These are phyloP conservation scores for Suillus tomentosus DNA, from an alignment of 768 basidiomycete species.

Conservation along the genomic window DNA sequence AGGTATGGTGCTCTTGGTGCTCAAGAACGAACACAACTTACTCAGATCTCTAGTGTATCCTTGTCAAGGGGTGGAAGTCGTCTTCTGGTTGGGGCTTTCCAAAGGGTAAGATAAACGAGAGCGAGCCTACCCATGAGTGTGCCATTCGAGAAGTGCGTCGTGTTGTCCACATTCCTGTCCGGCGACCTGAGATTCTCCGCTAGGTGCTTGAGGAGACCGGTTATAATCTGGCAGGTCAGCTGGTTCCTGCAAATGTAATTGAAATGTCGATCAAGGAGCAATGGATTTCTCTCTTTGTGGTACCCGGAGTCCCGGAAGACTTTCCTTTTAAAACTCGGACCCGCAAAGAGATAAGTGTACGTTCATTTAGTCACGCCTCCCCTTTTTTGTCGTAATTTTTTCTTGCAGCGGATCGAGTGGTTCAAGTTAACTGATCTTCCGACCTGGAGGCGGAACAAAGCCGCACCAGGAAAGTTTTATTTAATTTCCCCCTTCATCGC, in stretches of 20 bases:
- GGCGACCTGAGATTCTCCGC: slow-evolving; percentile 17
- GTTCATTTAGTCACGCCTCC: slow-evolving; percentile 25
- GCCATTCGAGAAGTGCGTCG: slow-evolving; percentile 85
- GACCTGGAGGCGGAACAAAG: slow-evolving; percentile 84
- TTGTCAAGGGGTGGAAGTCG: slow-evolving; percentile 98
- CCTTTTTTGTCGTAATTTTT: slow-evolving; percentile 19
- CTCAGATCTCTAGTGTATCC: slow-evolving; percentile 66
- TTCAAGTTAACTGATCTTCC: slow-evolving; percentile 87
- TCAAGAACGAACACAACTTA: slow-evolving; percentile 14
- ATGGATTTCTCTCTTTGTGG: slow-evolving; percentile 87
- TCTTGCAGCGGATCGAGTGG: slow-evolving; percentile 94
- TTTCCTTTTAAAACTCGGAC: slow-evolving; percentile 92
- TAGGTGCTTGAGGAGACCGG: slow-evolving; percentile 98
- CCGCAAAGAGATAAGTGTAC: slow-evolving; percentile 96
- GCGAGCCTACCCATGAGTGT: slow-evolving; percentile 81
- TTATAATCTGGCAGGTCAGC: slow-evolving; percentile 76
- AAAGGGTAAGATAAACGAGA: slow-evolving; percentile 98
- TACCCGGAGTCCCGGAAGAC: slow-evolving; percentile 85
- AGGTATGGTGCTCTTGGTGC: slow-evolving; percentile 53
- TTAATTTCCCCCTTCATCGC: slow-evolving; percentile 92
- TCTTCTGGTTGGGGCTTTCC: slow-evolving; percentile 99
- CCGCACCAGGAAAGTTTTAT: slow-evolving; percentile 82
- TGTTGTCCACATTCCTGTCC: not conserved
- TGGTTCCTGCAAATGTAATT: slow-evolving; percentile 70
- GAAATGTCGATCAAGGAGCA: slow-evolving; percentile 90